Evolutionary conservation across 805 yeast genomes (phyloP).

Genomic region (Kodamaea sagamina): DNA sequence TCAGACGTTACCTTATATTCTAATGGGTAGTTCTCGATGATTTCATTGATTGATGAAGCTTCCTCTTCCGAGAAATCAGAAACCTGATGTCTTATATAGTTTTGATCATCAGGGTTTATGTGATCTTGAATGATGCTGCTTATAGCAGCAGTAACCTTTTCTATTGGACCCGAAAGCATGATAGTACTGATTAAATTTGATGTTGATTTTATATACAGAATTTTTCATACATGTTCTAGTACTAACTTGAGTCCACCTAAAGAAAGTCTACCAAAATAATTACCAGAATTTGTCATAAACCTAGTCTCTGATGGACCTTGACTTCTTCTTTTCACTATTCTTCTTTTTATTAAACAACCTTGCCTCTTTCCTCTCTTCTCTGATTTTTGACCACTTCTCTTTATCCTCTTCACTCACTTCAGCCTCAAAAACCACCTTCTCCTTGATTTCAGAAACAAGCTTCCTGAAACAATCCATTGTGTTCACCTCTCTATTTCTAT

Average conservation of each 20-base stretch:
- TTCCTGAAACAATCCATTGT: constrained; percentile 60
- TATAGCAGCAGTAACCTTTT: background rate
- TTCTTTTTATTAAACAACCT: constrained; percentile 37
- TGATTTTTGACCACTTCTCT: constrained; percentile 51
- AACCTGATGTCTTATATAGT: background rate
- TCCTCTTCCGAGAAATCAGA: background rate
- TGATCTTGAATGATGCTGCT: background rate
- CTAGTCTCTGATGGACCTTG: constrained; percentile 37
- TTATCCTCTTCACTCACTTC: constrained; percentile 50
- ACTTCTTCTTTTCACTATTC: constrained; percentile 40
- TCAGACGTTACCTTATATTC: constrained; percentile 12
- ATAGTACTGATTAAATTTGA: background rate
- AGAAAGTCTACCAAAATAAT: too few species aligned
- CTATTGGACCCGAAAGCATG: constrained; percentile 2
- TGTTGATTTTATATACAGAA: constrained; percentile 1
- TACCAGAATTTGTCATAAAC: too few species aligned
- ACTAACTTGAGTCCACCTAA: too few species aligned
- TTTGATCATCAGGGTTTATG: background rate
- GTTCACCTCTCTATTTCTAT: constrained; percentile 61
- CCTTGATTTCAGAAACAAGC: constrained; percentile 53
- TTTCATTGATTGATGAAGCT: background rate
- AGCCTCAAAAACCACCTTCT: constrained; percentile 45
- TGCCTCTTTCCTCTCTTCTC: constrained; percentile 32
- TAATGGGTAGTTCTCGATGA: background rate
- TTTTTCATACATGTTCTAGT: background rate